Conservation (phyloP, 495 filamentous ascomycete genomes). For the Saxophila tyrrhenica region DNA sequence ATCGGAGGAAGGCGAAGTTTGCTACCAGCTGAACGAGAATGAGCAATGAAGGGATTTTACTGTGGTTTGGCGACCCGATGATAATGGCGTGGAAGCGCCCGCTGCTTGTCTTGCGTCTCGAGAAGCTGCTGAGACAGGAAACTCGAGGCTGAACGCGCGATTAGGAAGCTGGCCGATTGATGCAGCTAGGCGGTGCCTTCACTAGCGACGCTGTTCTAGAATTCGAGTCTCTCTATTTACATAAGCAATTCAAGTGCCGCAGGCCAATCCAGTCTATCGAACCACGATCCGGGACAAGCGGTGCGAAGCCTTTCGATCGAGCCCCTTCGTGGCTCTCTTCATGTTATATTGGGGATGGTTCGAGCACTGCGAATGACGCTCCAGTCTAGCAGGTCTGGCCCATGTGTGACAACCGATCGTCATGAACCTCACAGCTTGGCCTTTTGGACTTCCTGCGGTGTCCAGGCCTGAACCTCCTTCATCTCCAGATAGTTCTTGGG, state of each 20-base stretch:
- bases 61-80: no score
- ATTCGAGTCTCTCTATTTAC: not conserved
- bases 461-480: constrained; percentile 35
- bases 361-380: no score
- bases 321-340: no score
- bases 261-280: not conserved
- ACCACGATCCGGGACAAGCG: not conserved
- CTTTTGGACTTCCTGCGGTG: not conserved
- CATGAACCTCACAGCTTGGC: constrained; percentile 12
- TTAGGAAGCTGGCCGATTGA: not conserved
- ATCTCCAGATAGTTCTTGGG: constrained; percentile 27
- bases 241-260: not conserved
- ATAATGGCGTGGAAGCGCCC: no score
- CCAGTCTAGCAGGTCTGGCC: no score
- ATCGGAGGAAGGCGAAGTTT: constrained; percentile 28
- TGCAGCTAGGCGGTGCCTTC: not conserved
- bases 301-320: not conserved
- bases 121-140: no score
- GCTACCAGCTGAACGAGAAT: not conserved
- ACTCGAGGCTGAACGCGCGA: no score
- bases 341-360: no score
- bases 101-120: no score
- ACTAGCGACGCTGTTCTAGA: not conserved
- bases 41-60: no score
- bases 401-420: no score